Evolutionary conservation across 495 filamentous ascomycete genomes (phyloP), one percentile per base, ranked within the genome.

Genomic region (Lasiosphaeria hispida): DNA sequence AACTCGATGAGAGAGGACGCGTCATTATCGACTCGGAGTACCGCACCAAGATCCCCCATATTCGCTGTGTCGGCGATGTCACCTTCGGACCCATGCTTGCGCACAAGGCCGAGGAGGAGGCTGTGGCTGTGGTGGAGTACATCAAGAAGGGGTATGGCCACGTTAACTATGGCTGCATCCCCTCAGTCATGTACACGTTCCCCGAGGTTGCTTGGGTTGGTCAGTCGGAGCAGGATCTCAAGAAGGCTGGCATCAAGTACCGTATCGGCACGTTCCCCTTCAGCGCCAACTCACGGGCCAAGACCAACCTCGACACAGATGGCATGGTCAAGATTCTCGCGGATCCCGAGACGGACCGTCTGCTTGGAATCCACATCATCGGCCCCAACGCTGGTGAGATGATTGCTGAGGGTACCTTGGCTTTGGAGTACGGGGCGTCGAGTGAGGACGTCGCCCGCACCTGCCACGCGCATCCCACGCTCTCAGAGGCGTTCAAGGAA

Each of bases 1-100:
- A 98, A 80, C 83, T 89, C 61, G 94, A 98, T 71, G 92, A 96
- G 66, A 85, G 86, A 51, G 94, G 95, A 73, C 90, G 94, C 52
- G 81, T 98, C 40, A 86, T 97, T 66, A 96, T 98, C 73, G 94
- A 98, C 82, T 87, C 90, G 68, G 91, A 98, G 79, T 98, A 96
- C 82, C 91, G 94, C 77, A 97, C 94, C 68, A 96, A 96, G 80
- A 73, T 93, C 52, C 87, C 91, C 10, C 95, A 98, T 79, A 96
- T 98, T 74, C 92, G 94, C 62, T 92, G 92, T 69, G 87, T 98
- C 63, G 94, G 94, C 67, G 94, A 98, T 75, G 89, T 85, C 72
- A 98, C 94, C 14, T 98, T 97, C 76, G 94, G 94, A 14, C 95
- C 94, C 65, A 98, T 98, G 94, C 86, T 98, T 67, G 94, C 94